These are phyloP conservation scores for Goniomonas avonlea DNA, from an alignment of 78 protist species.

Conservation along the genomic window DNA sequence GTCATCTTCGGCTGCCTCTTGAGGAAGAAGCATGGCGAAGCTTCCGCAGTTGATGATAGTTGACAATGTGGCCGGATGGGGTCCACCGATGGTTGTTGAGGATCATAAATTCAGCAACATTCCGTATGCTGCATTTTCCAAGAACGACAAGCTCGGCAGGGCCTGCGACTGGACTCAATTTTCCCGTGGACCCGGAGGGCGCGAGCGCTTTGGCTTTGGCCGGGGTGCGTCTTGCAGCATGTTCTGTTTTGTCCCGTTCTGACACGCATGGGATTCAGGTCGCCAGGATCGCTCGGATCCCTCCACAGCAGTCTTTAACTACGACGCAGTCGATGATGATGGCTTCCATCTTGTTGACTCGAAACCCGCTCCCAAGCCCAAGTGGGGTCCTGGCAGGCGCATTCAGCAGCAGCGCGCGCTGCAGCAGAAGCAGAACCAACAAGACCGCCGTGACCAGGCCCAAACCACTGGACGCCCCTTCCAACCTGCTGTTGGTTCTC, in stretches of 20 bases:
- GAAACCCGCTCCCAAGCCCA: slow-evolving; percentile 17
- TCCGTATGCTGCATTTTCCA: slow-evolving; percentile 17
- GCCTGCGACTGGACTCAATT: slow-evolving; percentile 30
- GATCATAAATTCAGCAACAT: neutral
- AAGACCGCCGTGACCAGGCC: too few species aligned
- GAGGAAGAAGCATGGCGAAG: neutral
- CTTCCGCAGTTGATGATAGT: neutral
- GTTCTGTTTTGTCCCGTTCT: too few species aligned
- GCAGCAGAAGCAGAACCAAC: too few species aligned
- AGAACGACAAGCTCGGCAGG: slow-evolving; percentile 7
- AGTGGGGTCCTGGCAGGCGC: slow-evolving; percentile 14
- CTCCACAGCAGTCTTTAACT: too few species aligned
- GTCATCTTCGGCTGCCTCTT: neutral
- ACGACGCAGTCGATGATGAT: slow-evolving; percentile 21
- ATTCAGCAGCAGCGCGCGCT: too few species aligned
- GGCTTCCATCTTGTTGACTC: slow-evolving; percentile 26
- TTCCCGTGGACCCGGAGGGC: too few species aligned
- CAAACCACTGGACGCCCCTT: too few species aligned
- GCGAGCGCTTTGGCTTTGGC: too few species aligned
- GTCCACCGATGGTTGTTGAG: neutral
- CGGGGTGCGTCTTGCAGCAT: too few species aligned
- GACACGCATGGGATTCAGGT: too few species aligned
- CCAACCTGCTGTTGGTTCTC: too few species aligned
- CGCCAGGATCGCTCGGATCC: too few species aligned
- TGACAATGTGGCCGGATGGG: slow-evolving; percentile 8